Evolutionary conservation across 441 rosid genomes (phyloP), one percentile per base, ranked within the genome.

Genomic region (Eutrema salsugineum): DNA sequence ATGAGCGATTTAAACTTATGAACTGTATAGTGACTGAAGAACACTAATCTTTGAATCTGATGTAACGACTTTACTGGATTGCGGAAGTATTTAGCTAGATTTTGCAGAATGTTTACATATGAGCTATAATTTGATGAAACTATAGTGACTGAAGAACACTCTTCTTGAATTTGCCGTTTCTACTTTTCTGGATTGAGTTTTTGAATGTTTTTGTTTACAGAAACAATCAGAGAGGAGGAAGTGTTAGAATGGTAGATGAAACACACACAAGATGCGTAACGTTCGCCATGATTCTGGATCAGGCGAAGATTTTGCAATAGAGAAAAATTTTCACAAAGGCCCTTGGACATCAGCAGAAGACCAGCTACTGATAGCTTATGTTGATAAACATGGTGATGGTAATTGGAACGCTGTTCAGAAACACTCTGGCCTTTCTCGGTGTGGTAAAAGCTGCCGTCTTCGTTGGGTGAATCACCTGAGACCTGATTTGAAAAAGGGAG

Each of bases 401-500:
- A 91, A 91, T 70, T 95, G 98, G 98, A 93, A 89, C 78, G 88
- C 94, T 63, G 99, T 95, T 58, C 99, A 95, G 81, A 89, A 93
- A 79, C 84, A 88, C 73, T 89, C 97, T 0, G 98, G 99, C n/a
- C 86, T 95, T 62, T 88, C 81, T 51, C 87, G 98, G 0, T 91
- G 98, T 66, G 99, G 97, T 16, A 95, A 93, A 86, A 95, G 98
- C 82, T 95, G 97, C 50, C 86, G 98, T 2, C 81, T 93, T 68
- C 91, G 99, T 38, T 95, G 99, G 99, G 99, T 97, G 12, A 95
- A 95, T 86, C 97, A 95, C 67, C 76, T 95, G 24, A 85, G 97
- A 73, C 98, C 98, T 10, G 86, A 91, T 72, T 80, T 93, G 83
- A 93, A 88, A 83, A 93, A 93, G 77, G 98, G 98, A 8, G 78